Base-by-base conservation (phyloP, 225 moss, liverwort and hornwort species). In the Marchantia paleacea region DNA sequence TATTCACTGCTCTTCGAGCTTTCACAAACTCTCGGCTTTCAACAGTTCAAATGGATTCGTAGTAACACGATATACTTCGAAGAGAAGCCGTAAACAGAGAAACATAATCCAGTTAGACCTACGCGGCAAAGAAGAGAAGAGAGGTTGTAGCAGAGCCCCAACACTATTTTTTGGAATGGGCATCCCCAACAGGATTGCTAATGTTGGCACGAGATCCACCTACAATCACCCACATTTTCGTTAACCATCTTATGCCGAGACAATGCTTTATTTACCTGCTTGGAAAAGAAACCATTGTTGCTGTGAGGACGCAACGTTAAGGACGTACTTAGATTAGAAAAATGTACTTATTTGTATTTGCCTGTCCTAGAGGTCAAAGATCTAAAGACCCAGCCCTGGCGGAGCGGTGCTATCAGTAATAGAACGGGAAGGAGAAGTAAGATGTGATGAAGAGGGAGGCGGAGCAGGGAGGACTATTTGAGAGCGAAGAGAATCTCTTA, bases 81-180 rank as follows among this genome's bases (percentile, higher is more conserved):
- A 22, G 71, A 18, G 10, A 39, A 39, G 39, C 47, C 18, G 53
- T 39, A 62, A 5, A 48, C 22, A 49, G 13, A 31, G 24, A 11
- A 47, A 52, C 8, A 70, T 31, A 31, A 7, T 22, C 6, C 20
- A 79, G 29, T 19, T 22, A 53, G 52, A 87, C 92, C 88, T 81
- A 93, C 92, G 78, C 24, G 87, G 64, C 53, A 90, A 83, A 29
- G 91, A 77, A 67, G 85, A 80, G 81, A 95, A 91, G 47, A 93
- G 92, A 30, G 89, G 91, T 79, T 90, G 85, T 76, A 93, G 84
- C 65, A 95, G 69, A 68, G 87, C 77, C 82, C 95, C 93, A 30
- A 95, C 90, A 78, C 93, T 95, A 65, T 90, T 95, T 85, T 89
- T 87, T 0, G 95, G 95, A 50, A 95, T 93, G 55, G 95, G 93